These are phyloP conservation scores for Meira miltonrushii DNA, from an alignment of 1,284 basidiomycete genomes.

Conservation along the genomic window DNA sequence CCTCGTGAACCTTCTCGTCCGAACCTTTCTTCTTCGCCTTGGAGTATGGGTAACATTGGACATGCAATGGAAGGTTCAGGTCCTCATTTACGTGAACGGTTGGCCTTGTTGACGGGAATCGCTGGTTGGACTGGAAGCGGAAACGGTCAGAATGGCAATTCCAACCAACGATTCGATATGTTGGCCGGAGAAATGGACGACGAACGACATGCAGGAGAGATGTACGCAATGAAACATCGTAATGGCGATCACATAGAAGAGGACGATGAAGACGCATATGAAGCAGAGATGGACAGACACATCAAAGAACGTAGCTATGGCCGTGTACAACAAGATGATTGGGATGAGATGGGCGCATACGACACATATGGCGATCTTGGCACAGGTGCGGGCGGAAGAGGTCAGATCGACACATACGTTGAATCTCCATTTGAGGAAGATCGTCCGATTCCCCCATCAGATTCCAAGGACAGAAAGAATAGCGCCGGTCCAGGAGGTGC, in stretches of 20 bases:
- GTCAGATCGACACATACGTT: constrained; percentile 17
- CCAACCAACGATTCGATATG: constrained; percentile 42
- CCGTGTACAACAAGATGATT: constrained; percentile 4
- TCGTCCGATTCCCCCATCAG: neutral
- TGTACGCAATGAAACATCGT: constrained; percentile 3
- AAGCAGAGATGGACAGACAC: neutral
- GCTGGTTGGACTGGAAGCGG: constrained; percentile 15
- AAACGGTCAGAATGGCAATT: constrained; percentile 4
- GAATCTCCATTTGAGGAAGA: constrained; percentile 39
- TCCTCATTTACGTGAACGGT: constrained; percentile 33
- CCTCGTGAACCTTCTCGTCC: neutral
- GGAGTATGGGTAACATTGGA: constrained; percentile 31
- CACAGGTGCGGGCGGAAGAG: constrained; percentile 5
- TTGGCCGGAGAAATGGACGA: constrained; percentile 42
- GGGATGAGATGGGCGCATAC: constrained; percentile 3
- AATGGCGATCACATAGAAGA: constrained; percentile 15
- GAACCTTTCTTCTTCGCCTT: constrained; percentile 16
- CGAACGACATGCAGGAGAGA: constrained; percentile 5
- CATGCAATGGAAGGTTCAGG: constrained; percentile 44
- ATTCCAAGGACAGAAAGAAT: neutral
- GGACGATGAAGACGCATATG: constrained; percentile 17
- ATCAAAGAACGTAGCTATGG: constrained; percentile 8
- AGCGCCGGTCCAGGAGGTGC: neutral
- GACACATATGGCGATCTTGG: constrained; percentile 4
- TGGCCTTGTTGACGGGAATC: constrained; percentile 36